Evolutionary conservation across 495 filamentous ascomycete species (phyloP).

Genomic region (Tuber umbilicatum): DNA sequence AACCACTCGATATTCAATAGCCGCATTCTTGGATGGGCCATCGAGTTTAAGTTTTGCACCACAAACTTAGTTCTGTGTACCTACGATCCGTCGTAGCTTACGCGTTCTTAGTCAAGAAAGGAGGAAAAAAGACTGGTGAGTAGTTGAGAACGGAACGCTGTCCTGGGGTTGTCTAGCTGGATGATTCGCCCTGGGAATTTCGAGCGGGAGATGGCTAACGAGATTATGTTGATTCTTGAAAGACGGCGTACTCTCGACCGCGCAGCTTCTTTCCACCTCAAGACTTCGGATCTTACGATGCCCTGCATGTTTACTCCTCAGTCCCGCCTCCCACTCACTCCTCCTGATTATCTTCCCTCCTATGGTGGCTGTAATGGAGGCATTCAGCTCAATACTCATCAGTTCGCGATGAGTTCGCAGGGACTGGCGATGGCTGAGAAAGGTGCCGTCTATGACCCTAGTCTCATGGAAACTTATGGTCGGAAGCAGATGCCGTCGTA

Average conservation of each 20-base stretch:
- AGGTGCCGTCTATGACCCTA: constrained; percentile 27
- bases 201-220: constrained; percentile 40
- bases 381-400: constrained; percentile 28
- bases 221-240: constrained; percentile 38
- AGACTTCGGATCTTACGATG: constrained; percentile 27
- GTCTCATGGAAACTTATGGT: constrained; percentile 25
- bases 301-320: constrained; percentile 36
- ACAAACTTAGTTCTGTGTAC: constrained; percentile 30
- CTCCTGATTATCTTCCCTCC: constrained; percentile 37
- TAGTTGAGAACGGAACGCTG: constrained; percentile 31
- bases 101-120: constrained; percentile 20
- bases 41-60: constrained; percentile 25
- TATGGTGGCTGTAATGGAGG: constrained; percentile 26
- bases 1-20: not conserved
- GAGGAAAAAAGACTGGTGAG: constrained; percentile 36
- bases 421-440: constrained; percentile 35
- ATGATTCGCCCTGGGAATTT: constrained; percentile 34
- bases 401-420: constrained; percentile 32
- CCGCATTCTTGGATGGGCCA: constrained; percentile 35
- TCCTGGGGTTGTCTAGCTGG: constrained; percentile 19
- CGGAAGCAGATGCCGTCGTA: constrained; percentile 24
- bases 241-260: constrained; percentile 20
- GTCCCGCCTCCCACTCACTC: constrained; percentile 39
- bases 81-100: constrained; percentile 41
- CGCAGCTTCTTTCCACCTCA: constrained; percentile 10